Base-by-base conservation (phyloP, 192 early-diverging fungal species). In the Backusella macrospora region DNA sequence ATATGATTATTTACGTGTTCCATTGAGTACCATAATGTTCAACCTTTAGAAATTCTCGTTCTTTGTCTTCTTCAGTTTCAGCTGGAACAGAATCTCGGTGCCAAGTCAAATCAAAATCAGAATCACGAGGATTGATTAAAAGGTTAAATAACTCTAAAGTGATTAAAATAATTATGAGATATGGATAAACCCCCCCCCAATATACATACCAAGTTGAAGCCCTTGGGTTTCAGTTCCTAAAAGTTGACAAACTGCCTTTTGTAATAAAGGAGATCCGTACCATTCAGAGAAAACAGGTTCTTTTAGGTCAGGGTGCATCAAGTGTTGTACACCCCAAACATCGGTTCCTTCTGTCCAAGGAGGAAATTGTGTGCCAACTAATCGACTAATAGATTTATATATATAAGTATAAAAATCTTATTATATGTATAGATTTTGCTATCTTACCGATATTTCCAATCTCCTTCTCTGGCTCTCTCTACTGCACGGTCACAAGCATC, bases 21-120 rank as follows among this genome's bases (percentile, higher is more conserved):
- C 84, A 85, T 71, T 85, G 84, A 8, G 84, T 85, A 16, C 84
- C 84, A 73, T 84, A 82, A 63, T 84, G 84, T 39, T 82, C 82
- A 65, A 84, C 82, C 6, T 72, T 69, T 45, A 85, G 78, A 46
- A 62, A 46, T 40, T 83, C 80, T 0, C 23, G 7, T 59, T 85
- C 84, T 45, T 78, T 78, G 21, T 83, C 80, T 38, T 72, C 80
- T 1, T 76, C 64, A 15, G 76, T 74, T 40, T 82, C 74, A 38
- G 77, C 78, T 18, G 73, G 38, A 10, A 85, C 73, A 29, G 78
- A 78, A 72, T 85, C 84, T 26, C 84, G 52, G 70, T 85, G 84
- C 82, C 82, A 85, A 18, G 76, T 81, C 18, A 85, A 74, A 62
- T 76, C 77, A 76, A 81, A 85, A 68, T 85, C 84, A 46, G 64